Conservation (phyloP, 2,329 filamentous ascomycete species). For the Talaromyces sp. region DNA sequence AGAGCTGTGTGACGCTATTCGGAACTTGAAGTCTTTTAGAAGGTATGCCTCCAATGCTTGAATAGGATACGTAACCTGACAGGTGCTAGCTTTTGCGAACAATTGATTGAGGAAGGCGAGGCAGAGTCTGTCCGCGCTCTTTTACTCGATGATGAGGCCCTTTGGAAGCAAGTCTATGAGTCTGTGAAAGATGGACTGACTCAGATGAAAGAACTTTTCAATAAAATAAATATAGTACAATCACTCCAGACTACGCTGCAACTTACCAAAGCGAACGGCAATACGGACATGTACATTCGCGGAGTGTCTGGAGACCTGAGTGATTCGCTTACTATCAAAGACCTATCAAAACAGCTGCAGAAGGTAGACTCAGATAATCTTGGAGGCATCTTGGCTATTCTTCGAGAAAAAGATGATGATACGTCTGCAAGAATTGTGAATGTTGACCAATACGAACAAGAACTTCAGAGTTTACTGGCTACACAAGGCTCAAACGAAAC, state of each 20-base stretch:
- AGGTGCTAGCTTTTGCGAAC: conserved; percentile 37
- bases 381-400: conserved; percentile 35
- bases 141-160: conserved; percentile 48
- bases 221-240: conserved; percentile 29
- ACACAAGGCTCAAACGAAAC: conserved; percentile 47
- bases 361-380: conserved; percentile 53
- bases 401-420: conserved; percentile 33
- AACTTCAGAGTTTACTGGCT: conserved; percentile 48
- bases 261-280: conserved; percentile 27
- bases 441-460: conserved; percentile 44
- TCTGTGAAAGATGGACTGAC: conserved; percentile 40
- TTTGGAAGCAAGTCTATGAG: conserved; percentile 43
- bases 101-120: conserved; percentile 38
- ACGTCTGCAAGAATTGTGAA: conserved; percentile 32
- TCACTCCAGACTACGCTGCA: conserved; percentile 29
- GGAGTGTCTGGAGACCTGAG: conserved; percentile 51
- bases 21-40: conserved; percentile 57
- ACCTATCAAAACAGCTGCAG: conserved; percentile 52
- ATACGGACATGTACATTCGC: conserved; percentile 38
- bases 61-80: background rate
- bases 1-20: conserved; percentile 53
- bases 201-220: conserved; percentile 37
- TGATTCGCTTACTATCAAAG: conserved; percentile 50
- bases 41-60: conserved; percentile 28
- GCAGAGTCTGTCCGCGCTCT: conserved; percentile 40